Base-by-base conservation (phyloP, 1,284 basidiomycete genomes). In the Boletus smithii region DNA sequence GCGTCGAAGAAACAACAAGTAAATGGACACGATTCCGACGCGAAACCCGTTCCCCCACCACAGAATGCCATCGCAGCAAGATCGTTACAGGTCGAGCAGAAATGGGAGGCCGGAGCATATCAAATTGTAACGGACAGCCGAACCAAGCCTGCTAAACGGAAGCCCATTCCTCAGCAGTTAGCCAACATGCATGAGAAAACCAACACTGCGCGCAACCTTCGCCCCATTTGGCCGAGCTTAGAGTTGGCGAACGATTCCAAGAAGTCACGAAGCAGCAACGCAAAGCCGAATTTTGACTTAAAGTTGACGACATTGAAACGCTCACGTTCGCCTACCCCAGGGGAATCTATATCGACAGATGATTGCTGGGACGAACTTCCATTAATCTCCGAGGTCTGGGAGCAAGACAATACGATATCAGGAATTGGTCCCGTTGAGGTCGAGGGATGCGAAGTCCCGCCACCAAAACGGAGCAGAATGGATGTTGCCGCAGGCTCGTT, bases 301-400 rank as follows among this genome's bases (percentile, higher is more conserved):
- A 66, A 78, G 40, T 74, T 84, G 42, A 62, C 74, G 6, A 69
- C 74, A 33, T 55, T 84, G 44, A 66, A 64, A 22, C 69, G 76
- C 33, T 60, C 63, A 23, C 53, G 54, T 27, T 53, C 55, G 18
- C 48, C 58, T 43, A 33, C 53, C 20, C 48, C 59, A 33, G 48
- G 20, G 7, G 53, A 54, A 7, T 33, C 38, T 23, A 49, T 10
- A 22, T 49, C 36, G 59, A 61, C 42, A 22, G 58, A 62, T 40
- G 69, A 70, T 34, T 69, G 69, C 22, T 70, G 72, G 38, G 75
- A 79, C 39, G 76, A 77, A 30, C 64, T 82, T 14, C 77, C 78
- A 1, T 72, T 72, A 17, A 60, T 72, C 30, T 61, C 63, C 17
- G 71, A 73, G 35, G 54, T 73, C 22, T 49, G 73, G 36, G 55